These are phyloP conservation scores for Aspergillus floridensis DNA, from an alignment of 2,329 filamentous ascomycete species.

Conservation along the genomic window DNA sequence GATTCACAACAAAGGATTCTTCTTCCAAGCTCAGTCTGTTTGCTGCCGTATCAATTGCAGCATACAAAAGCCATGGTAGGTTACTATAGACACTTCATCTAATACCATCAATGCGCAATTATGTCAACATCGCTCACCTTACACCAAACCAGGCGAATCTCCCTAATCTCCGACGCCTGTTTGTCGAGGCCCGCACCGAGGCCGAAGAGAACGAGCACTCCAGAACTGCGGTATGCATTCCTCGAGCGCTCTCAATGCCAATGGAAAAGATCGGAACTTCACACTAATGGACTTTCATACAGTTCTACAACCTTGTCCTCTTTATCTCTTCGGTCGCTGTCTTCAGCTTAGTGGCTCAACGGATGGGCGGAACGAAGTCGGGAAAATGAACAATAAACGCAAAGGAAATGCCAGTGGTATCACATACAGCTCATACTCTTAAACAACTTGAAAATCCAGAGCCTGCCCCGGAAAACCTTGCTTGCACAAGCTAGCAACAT, in stretches of 20 bases:
- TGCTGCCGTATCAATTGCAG: background rate
- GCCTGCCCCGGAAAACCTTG: background rate
- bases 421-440: background rate
- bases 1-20: too few species aligned
- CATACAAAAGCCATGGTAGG: background rate
- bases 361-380: conserved; percentile 57
- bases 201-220: conserved; percentile 94
- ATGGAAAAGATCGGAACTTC: background rate
- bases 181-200: conserved; percentile 90
- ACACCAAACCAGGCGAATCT: conserved; percentile 50
- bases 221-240: conserved; percentile 72
- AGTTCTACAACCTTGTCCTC: conserved; percentile 95
- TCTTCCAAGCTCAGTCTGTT: too few species aligned
- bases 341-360: conserved; percentile 89
- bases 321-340: conserved; percentile 96
- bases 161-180: conserved; percentile 91
- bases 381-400: conserved; percentile 32
- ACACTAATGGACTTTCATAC: conserved; percentile 6
- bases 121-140: background rate
- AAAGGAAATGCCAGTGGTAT: conserved; percentile 10
- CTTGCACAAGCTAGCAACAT: background rate
- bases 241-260: too few species aligned
- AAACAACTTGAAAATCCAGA: background rate
- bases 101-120: background rate
- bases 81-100: background rate